phyloP scores from a whole-genome alignment of 2,329 filamentous ascomycete genomes.

The Trichoderma sp. region DNA sequence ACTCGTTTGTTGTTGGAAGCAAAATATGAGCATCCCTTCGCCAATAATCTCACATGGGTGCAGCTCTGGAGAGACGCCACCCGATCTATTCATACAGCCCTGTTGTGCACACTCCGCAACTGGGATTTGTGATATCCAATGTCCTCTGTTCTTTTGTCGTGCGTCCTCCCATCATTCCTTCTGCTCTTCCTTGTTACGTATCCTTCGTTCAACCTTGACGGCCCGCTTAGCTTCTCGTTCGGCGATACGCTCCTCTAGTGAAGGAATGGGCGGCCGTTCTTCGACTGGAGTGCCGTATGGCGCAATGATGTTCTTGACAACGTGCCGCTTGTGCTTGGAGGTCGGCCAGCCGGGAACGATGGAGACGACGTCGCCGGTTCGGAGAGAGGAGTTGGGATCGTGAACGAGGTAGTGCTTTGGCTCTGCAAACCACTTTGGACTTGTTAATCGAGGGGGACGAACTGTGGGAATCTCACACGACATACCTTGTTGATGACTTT shows the following conservation, averaged over 20 bases:
- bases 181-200: slow-evolving; percentile 20
- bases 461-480: not conserved
- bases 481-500: slow-evolving; percentile 67
- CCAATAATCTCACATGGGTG: not conserved
- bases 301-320: slow-evolving; percentile 71
- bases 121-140: not conserved
- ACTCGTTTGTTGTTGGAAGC: not conserved
- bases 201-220: slow-evolving; percentile 54
- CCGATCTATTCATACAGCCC: slow-evolving; percentile 5
- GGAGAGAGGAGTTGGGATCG: slow-evolving; percentile 71
- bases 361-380: slow-evolving; percentile 70
- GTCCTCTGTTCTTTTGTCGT: not conserved
- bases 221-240: slow-evolving; percentile 52
- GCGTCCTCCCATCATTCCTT: slow-evolving; percentile 20
- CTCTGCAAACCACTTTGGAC: slow-evolving; percentile 54
- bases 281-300: slow-evolving; percentile 62
- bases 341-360: slow-evolving; percentile 65
- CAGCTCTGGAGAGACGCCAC: not conserved
- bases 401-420: slow-evolving; percentile 68
- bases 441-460: not conserved
- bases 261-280: slow-evolving; percentile 63
- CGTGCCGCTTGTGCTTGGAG: slow-evolving; percentile 66
- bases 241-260: slow-evolving; percentile 57
- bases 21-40: not conserved
- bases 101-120: not conserved